A percentile compares a stretch with the other conserved stretches of the same genome.
These are phyloP conservation scores for Gossypium raimondii DNA, from an alignment of 345 rosid species.

Conservation along the genomic window DNA sequence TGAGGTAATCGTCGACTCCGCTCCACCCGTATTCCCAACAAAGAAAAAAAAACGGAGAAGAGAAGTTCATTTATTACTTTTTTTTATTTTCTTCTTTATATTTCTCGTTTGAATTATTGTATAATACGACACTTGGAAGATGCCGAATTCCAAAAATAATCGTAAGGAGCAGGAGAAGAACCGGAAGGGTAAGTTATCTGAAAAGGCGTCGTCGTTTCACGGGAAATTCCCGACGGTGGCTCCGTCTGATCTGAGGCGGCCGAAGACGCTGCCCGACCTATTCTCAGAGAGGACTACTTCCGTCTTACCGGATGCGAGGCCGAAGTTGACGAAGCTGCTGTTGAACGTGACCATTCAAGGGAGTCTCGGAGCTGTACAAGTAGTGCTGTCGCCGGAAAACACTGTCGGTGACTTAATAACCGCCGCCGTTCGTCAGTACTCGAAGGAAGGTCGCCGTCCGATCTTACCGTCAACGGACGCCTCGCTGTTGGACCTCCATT, in stretches of 20 bases:
- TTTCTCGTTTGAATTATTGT: constrained; percentile 7
- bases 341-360: constrained; percentile 85
- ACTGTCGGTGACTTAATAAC: constrained; percentile 60
- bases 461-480: constrained; percentile 41
- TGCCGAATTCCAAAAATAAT: constrained; percentile 14
- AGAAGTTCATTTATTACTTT: neutral
- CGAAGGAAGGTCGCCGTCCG: constrained; percentile 82
- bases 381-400: constrained; percentile 60
- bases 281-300: neutral
- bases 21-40: neutral
- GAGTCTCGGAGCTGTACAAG: constrained; percentile 72
- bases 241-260: constrained; percentile 14
- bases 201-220: constrained; percentile 19
- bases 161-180: constrained; percentile 49
- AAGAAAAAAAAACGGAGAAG: neutral
- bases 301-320: constrained; percentile 25
- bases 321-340: constrained; percentile 69
- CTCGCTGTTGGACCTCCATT: constrained; percentile 67
- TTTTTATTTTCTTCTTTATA: neutral
- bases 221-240: constrained; percentile 12
- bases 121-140: neutral
- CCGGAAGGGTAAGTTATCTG: constrained; percentile 10
- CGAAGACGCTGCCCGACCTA: constrained; percentile 19
- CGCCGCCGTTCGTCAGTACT: constrained; percentile 48
- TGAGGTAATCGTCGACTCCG: constrained; percentile 33